A percentile compares a stretch with the other conserved stretches of the same genome.
phyloP scores from a whole-genome alignment of 441 rosid genomes.

The Corymbia citriodora region DNA sequence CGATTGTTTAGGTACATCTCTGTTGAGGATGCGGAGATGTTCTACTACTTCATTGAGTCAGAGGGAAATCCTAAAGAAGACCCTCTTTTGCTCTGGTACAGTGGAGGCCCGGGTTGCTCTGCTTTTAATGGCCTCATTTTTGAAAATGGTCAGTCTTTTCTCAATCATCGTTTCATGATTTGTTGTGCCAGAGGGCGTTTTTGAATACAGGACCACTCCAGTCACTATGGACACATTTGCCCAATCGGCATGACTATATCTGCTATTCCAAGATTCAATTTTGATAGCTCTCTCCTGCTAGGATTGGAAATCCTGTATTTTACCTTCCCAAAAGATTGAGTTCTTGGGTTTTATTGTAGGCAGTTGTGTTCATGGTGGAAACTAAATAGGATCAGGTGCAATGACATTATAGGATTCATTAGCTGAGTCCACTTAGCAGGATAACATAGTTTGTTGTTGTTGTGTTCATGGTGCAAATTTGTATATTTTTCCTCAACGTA shows the following conservation, averaged over 20 bases:
- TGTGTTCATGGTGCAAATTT: not conserved
- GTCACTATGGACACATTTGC: not conserved
- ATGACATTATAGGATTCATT: not conserved
- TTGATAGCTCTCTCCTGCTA: not conserved
- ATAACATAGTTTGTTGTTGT: not conserved
- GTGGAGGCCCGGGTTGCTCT: slow-evolving; percentile 24
- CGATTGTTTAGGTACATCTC: slow-evolving; percentile 9
- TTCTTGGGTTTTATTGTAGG: not conserved
- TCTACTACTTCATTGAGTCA: slow-evolving; percentile 20
- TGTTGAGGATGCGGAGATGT: slow-evolving; percentile 9
- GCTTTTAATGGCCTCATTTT: slow-evolving; percentile 16
- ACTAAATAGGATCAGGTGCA: not conserved
- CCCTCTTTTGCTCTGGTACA: slow-evolving; percentile 19
- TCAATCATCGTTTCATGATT: not conserved
- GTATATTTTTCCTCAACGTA: not conserved
- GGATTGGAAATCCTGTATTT: not conserved
- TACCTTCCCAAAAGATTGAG: not conserved
- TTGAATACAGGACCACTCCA: not conserved
- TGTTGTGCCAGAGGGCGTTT: not conserved
- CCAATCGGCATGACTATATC: not conserved
- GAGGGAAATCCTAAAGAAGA: slow-evolving; percentile 14
- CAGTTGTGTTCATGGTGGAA: not conserved
- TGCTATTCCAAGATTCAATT: not conserved
- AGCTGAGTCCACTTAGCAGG: not conserved
- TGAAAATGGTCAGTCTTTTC: slow-evolving; percentile 9